Percentiles rank a stretch among this genome's conserved stretches.
These are phyloP conservation scores for Scorias spongiosa DNA, from an alignment of 2,329 filamentous ascomycete genomes.

Conservation along the genomic window DNA sequence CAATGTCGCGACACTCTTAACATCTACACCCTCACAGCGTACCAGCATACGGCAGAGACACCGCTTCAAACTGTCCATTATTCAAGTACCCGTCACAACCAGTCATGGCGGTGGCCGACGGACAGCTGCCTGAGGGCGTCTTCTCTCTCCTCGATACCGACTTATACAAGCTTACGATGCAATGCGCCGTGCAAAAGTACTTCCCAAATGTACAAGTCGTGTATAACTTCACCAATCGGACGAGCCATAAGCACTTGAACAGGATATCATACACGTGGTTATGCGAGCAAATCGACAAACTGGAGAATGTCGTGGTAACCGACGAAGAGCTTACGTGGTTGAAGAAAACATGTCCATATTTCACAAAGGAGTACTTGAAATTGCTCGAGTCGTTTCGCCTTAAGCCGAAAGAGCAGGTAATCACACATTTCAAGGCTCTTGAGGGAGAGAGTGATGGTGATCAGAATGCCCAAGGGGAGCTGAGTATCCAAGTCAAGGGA, in stretches of 20 bases:
- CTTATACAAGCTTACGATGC: conserved; percentile 97
- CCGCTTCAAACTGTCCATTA: no score
- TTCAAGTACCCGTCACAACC: no score
- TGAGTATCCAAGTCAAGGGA: conserved; percentile 64
- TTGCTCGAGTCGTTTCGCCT: conserved; percentile 74
- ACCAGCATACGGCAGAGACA: no score
- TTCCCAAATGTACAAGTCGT: conserved; percentile 70
- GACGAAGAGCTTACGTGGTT: conserved; percentile 70
- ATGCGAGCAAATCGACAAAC: conserved; percentile 64
- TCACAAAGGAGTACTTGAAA: conserved; percentile 59
- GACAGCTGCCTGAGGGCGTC: conserved; percentile 22
- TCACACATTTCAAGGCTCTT: conserved; percentile 46
- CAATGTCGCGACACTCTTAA: no score
- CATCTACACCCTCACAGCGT: no score
- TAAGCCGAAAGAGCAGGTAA: conserved; percentile 65
- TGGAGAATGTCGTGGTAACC: conserved; percentile 67
- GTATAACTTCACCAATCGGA: conserved; percentile 91
- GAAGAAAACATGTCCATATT: conserved; percentile 62
- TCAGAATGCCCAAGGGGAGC: conserved; percentile 42
- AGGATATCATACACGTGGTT: conserved; percentile 76
- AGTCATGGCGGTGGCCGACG: conserved; percentile 2
- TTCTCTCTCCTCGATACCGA: conserved; percentile 40
- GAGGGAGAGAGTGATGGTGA: conserved; percentile 47
- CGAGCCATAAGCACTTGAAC: conserved; percentile 80
- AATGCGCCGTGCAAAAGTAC: conserved; percentile 88